Percentiles rank a stretch among this genome's conserved stretches.
These are phyloP conservation scores for Fusarium denticulatum DNA, from an alignment of 2,329 filamentous ascomycete species.

Conservation along the genomic window DNA sequence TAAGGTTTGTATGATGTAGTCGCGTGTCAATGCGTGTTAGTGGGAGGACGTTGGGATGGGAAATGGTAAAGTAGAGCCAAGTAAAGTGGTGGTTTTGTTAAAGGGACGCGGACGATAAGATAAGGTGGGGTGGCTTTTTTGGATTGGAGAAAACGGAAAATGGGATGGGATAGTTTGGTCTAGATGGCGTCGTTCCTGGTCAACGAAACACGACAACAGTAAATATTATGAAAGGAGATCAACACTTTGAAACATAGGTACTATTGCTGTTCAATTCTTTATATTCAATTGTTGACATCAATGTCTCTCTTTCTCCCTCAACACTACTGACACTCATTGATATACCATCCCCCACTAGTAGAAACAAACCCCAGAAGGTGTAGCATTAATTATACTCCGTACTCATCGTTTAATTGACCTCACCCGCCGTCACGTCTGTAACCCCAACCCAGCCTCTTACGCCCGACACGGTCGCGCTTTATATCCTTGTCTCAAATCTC, in stretches of 20 bases:
- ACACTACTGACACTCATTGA: not conserved
- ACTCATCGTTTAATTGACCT: not conserved
- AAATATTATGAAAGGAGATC: not conserved
- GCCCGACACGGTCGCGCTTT: constrained; percentile 28
- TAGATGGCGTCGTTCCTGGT: constrained; percentile 12
- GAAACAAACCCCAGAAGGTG: not conserved
- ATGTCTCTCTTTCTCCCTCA: not conserved
- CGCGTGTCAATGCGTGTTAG: constrained; percentile 27
- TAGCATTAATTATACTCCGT: not conserved
- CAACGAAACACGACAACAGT: constrained; percentile 27
- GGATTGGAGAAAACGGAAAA: not conserved
- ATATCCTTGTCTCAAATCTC: constrained; percentile 5
- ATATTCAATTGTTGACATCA: not conserved
- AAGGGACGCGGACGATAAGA: constrained; percentile 33
- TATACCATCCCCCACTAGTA: not conserved
- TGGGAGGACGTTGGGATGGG: constrained; percentile 20
- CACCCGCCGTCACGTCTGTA: constrained; percentile 17
- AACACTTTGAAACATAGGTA: not conserved
- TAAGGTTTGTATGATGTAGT: not conserved
- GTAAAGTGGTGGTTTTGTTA: constrained; percentile 31
- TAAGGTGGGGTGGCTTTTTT: constrained; percentile 22
- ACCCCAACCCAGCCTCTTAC: constrained; percentile 27
- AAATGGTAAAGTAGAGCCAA: not conserved
- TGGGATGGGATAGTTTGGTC: not conserved
- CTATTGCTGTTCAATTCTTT: not conserved